These are phyloP conservation scores for Carpinus viminea DNA, from an alignment of 306 rosid species.

Conservation along the genomic window DNA sequence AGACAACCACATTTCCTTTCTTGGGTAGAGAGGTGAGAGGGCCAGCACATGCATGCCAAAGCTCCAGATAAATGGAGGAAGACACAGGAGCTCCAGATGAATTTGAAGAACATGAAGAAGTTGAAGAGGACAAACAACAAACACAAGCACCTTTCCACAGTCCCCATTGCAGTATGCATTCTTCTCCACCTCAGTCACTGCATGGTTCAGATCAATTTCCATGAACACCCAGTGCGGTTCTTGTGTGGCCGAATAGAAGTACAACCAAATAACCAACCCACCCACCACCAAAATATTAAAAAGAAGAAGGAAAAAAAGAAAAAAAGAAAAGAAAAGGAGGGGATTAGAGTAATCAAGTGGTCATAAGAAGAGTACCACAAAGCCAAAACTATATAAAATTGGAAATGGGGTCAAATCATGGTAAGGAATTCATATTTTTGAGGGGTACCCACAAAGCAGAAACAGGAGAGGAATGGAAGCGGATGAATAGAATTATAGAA, in stretches of 20 bases:
- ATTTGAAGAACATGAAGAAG: conserved; percentile 66
- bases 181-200: conserved; percentile 72
- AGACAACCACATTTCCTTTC: conserved; percentile 90
- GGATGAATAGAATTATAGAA: conserved; percentile 32
- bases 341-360: conserved; percentile 46
- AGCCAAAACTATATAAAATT: conserved; percentile 40
- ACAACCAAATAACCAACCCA: conserved; percentile 23
- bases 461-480: conserved; percentile 40
- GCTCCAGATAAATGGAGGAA: conserved; percentile 80
- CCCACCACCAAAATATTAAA: conserved; percentile 25
- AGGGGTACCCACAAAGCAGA: conserved; percentile 51
- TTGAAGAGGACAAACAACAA: conserved; percentile 65
- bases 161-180: conserved; percentile 59
- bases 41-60: conserved; percentile 99
- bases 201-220: conserved; percentile 99
- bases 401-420: conserved; percentile 72
- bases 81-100: conserved; percentile 55
- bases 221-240: conserved; percentile 59
- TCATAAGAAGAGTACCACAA: conserved; percentile 43
- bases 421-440: conserved; percentile 50
- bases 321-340: conserved; percentile 4
- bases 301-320: neutral
- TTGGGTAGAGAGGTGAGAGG: conserved; percentile 84
- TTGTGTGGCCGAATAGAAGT: conserved; percentile 33
- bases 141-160: conserved; percentile 59